Evolutionary conservation across 495 filamentous ascomycete species (phyloP).

Genomic region (Aspergillus mulundensis): DNA sequence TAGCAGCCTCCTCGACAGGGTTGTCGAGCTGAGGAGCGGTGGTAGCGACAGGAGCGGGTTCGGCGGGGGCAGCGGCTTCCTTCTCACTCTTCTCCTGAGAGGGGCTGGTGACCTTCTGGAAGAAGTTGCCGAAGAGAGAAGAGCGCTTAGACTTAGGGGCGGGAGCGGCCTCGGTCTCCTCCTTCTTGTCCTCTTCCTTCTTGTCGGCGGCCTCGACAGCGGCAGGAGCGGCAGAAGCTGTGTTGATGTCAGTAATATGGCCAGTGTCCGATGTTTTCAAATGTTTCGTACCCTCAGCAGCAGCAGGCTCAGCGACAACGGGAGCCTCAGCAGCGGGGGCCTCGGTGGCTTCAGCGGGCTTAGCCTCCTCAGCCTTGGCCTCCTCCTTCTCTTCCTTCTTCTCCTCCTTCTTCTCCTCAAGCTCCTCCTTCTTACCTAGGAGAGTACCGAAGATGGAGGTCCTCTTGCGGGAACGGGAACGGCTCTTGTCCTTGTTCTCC

Average conservation of each 20-base stretch:
- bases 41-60: conserved; percentile 41
- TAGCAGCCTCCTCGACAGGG: conserved; percentile 43
- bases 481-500: conserved; percentile 52
- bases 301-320: conserved; percentile 27
- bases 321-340: conserved; percentile 20
- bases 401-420: conserved; percentile 54
- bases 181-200: conserved; percentile 30
- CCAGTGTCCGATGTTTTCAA: too few species aligned
- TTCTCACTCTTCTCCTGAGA: conserved; percentile 50
- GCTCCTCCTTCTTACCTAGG: conserved; percentile 70
- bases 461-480: conserved; percentile 86
- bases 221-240: conserved; percentile 12
- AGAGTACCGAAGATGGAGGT: conserved; percentile 74
- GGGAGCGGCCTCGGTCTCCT: conserved; percentile 31
- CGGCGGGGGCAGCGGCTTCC: conserved; percentile 46
- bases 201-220: conserved; percentile 27
- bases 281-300: conserved; percentile 24
- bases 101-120: conserved; percentile 53
- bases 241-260: conserved; percentile 7
- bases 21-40: conserved; percentile 51
- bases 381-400: conserved; percentile 37
- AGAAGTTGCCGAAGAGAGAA: conserved; percentile 51
- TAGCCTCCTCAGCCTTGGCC: conserved; percentile 37
- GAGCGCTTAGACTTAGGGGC: conserved; percentile 45
- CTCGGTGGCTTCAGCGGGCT: conserved; percentile 31